Evolutionary conservation across 164 flowering plant genomes (phyloP).

Genomic region (Paratinospora sagittata): DNA sequence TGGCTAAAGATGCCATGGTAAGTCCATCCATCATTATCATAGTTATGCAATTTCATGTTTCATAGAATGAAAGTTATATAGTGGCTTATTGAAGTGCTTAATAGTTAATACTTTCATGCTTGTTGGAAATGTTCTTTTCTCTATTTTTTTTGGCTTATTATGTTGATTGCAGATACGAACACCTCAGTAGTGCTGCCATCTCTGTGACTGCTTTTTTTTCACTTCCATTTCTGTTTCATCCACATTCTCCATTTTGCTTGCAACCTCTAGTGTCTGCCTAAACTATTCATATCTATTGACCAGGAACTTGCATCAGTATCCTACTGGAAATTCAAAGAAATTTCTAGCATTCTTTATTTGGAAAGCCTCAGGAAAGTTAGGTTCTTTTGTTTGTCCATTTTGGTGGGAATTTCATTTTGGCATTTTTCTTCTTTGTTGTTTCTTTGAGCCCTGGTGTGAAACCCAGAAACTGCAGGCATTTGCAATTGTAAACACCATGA

Average conservation of each 20-base stretch:
- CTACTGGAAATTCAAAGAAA: background rate
- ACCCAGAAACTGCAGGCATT: no score
- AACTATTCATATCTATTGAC: background rate
- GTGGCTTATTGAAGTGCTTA: background rate
- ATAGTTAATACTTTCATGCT: background rate
- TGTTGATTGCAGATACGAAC: background rate
- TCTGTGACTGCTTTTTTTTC: background rate
- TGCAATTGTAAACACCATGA: no score
- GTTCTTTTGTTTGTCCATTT: no score
- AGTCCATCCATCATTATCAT: slow-evolving; percentile 10
- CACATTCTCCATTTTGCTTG: background rate
- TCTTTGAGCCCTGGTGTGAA: no score
- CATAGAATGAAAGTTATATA: background rate
- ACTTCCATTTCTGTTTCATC: background rate
- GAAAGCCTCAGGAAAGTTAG: no score
- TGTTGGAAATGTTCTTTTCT: background rate
- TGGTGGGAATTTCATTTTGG: no score
- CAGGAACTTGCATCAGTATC: background rate
- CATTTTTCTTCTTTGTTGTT: no score
- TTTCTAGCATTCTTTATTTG: no score
- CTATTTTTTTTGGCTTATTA: background rate
- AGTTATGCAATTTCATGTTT: background rate
- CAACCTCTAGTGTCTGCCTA: background rate
- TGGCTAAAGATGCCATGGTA: slow-evolving; percentile 52
- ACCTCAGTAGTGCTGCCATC: background rate